Evolutionary conservation across 164 flowering plant species (phyloP), one percentile per base, ranked within the genome.

Genomic region (Annona squamosa): DNA sequence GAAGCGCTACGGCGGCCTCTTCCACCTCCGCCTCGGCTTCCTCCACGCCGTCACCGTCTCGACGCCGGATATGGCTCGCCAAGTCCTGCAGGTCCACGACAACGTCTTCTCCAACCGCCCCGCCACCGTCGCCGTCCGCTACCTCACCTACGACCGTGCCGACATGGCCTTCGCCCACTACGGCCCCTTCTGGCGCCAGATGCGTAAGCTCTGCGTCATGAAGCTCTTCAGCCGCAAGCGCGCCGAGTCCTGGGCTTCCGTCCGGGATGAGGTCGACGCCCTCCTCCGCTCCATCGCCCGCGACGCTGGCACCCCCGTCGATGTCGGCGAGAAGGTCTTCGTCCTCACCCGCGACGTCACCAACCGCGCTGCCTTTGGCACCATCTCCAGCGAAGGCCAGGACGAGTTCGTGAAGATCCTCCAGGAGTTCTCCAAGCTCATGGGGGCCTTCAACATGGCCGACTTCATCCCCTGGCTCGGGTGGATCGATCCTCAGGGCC

Each of bases 131-230:
- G 92, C 95, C 69, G 88, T 90, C 63, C 82, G 79, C 12, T 94
- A 89, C 80, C 79, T 91, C 2, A 90, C 93, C 0, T 94, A 92
- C 71, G 86, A 90, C 75, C 82, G 90, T 0, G 90, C 97, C 0
- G 96, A 94, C 81, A 88, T 94, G 97, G 92, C 95, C 0, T 92
- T 91, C 68, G 92, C 97, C 2, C 78, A 87, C 78, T 94, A 94
- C 79, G 98, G 98, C 9, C 97, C 97, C 2, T 90, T 88, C 73
- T 94, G 97, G 97, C 85, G 97, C 13, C 94, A 94, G 85, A 91
- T 91, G 92, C 80, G 98, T 0, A 94, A 94, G 81, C 69, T 94
- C 10, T 94, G 93, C 67, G 97, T 91, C 71, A 90, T 87, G 87
- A 86, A 85, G 78, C 83, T 94, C 2, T 92, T 91, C 79, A 88